These are phyloP conservation scores for Kalaharituber pfeilii DNA, from an alignment of 2,329 filamentous ascomycete species.

Conservation along the genomic window DNA sequence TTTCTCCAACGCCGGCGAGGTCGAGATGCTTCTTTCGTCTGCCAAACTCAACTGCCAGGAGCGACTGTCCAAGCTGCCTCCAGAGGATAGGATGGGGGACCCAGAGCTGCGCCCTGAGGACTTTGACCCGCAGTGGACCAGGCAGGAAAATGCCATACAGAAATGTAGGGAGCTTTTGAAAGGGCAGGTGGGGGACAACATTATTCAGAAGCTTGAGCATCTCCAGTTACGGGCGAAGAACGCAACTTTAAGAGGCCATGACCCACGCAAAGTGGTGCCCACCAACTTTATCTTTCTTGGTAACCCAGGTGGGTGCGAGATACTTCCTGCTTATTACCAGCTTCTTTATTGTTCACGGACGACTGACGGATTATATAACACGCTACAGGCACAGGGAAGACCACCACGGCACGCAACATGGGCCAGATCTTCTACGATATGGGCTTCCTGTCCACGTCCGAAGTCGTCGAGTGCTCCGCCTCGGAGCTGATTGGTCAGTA, in stretches of 20 bases:
- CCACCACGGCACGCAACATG: slow-evolving; percentile 17
- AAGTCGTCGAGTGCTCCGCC: slow-evolving; percentile 36
- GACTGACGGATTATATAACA: slow-evolving; percentile 1
- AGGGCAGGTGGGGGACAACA: not conserved
- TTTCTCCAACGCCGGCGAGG: slow-evolving; percentile 57
- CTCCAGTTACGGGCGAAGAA: not conserved
- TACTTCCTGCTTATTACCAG: no score
- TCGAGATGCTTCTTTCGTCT: slow-evolving; percentile 48
- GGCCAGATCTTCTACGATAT: slow-evolving; percentile 37
- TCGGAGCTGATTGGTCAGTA: slow-evolving; percentile 37
- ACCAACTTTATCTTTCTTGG: not conserved
- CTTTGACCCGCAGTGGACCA: no score
- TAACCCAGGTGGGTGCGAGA: not conserved
- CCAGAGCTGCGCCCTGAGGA: no score
- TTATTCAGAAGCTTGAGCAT: not conserved
- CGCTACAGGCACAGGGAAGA: slow-evolving; percentile 18
- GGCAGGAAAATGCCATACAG: no score
- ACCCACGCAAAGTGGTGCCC: not conserved
- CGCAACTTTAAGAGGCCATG: not conserved
- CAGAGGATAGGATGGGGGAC: no score
- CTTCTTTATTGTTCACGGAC: not conserved
- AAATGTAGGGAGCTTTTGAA: no score
- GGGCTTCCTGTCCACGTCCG: slow-evolving; percentile 32
- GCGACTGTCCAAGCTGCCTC: no score
- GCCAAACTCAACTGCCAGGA: slow-evolving; percentile 33